phyloP scores from a whole-genome alignment of 176 grass and related monocot species.

The maize (Zea mays) region Zm-B73-REFERENCE-NAM-5.0 NC_050098.1:48448001-48448500 shows the following conservation, averaged over 20 bases:
- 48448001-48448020: no score
- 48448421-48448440: neutral
- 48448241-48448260: neutral
- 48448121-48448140: neutral
- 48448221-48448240: neutral
- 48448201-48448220: neutral
- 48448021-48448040: no score
- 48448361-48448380: slow-evolving; percentile 20
- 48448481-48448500: neutral
- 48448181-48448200: neutral
- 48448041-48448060: no score
- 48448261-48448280: neutral
- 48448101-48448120: neutral
- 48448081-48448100: no score
- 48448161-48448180: neutral
- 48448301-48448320: neutral
- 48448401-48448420: neutral
- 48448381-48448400: neutral
- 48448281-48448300: neutral
- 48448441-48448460: neutral
- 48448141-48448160: no score
- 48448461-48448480: neutral
- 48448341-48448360: slow-evolving; percentile 26
- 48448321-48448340: neutral
- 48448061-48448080: no score